These are phyloP conservation scores for Diaporthe destruens DNA, from an alignment of 2,329 filamentous ascomycete genomes.

Conservation along the genomic window DNA sequence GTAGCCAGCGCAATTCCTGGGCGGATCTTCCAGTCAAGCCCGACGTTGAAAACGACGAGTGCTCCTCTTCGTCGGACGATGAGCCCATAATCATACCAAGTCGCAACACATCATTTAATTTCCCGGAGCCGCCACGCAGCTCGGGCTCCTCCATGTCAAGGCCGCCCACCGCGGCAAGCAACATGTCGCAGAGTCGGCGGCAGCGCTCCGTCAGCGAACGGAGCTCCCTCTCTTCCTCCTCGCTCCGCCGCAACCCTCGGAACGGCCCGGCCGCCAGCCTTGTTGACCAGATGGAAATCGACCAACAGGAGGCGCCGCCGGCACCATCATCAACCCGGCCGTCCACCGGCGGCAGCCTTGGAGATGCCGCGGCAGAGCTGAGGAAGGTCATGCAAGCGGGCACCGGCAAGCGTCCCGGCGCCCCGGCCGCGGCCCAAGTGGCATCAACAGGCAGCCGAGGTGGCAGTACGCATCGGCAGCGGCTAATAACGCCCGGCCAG, in stretches of 20 bases:
- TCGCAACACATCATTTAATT: slow-evolving; percentile 68
- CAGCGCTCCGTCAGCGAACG: slow-evolving; percentile 38
- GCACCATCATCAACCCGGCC: slow-evolving; percentile 21
- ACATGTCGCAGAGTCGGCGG: slow-evolving; percentile 28
- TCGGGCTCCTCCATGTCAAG: slow-evolving; percentile 34
- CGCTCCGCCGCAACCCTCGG: slow-evolving; percentile 1
- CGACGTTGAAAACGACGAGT: slow-evolving; percentile 50
- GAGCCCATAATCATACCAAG: slow-evolving; percentile 75
- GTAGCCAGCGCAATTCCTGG: slow-evolving; percentile 27
- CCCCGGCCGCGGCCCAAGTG: background rate
- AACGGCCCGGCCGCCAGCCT: slow-evolving; percentile 2
- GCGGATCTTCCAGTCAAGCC: slow-evolving; percentile 9
- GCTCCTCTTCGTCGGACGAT: slow-evolving; percentile 71
- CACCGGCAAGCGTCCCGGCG: slow-evolving; percentile 52
- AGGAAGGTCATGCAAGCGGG: slow-evolving; percentile 65
- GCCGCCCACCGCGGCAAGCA: slow-evolving; percentile 48
- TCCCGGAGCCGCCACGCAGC: slow-evolving; percentile 61
- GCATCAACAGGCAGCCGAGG: slow-evolving; percentile 42
- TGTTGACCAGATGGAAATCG: slow-evolving; percentile 36
- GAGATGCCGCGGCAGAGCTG: slow-evolving; percentile 72
- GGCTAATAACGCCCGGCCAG: slow-evolving; percentile 51
- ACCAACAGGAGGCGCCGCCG: slow-evolving; percentile 23
- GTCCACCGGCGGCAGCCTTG: slow-evolving; percentile 45
- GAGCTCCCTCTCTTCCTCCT: slow-evolving; percentile 5
- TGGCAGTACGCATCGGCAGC: slow-evolving; percentile 48